These are phyloP conservation scores for Boletus patriciae DNA, from an alignment of 768 basidiomycete genomes.

Conservation along the genomic window DNA sequence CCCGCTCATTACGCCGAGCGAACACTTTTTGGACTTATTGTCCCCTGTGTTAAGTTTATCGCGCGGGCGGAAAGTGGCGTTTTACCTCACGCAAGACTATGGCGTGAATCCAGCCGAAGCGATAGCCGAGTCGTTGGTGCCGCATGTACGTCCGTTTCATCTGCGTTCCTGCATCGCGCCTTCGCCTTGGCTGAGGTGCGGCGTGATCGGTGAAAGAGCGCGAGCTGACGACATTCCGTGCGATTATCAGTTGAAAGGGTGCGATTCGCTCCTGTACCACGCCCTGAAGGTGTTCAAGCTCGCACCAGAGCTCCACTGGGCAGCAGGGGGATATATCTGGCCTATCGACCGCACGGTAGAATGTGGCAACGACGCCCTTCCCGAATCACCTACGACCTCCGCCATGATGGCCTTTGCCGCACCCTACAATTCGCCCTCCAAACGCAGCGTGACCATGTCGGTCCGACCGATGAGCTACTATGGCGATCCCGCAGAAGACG, in stretches of 20 bases:
- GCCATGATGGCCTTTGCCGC: slow-evolving; percentile 28
- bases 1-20: slow-evolving; percentile 70
- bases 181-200: slow-evolving; percentile 9
- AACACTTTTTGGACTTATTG: slow-evolving; percentile 68
- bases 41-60: slow-evolving; percentile 71
- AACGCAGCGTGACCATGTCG: slow-evolving; percentile 35
- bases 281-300: slow-evolving; percentile 78
- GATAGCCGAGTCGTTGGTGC: slow-evolving; percentile 68
- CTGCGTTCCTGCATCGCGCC: slow-evolving; percentile 10
- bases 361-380: slow-evolving; percentile 45
- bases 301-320: slow-evolving; percentile 72
- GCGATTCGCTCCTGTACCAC: slow-evolving; percentile 73
- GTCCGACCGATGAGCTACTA: slow-evolving; percentile 44
- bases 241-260: slow-evolving; percentile 65
- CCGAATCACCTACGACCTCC: slow-evolving; percentile 21
- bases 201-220: slow-evolving; percentile 9
- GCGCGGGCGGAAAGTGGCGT: slow-evolving; percentile 70
- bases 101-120: slow-evolving; percentile 66
- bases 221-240: slow-evolving; percentile 11
- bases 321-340: slow-evolving; percentile 83
- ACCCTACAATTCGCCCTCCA: slow-evolving; percentile 24
- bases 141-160: slow-evolving; percentile 51
- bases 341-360: slow-evolving; percentile 70
- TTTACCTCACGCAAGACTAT: slow-evolving; percentile 70
- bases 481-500: slow-evolving; percentile 42